Base-by-base conservation (phyloP, 352 stramenopile species). In the Globisporangium parvum region DNA sequence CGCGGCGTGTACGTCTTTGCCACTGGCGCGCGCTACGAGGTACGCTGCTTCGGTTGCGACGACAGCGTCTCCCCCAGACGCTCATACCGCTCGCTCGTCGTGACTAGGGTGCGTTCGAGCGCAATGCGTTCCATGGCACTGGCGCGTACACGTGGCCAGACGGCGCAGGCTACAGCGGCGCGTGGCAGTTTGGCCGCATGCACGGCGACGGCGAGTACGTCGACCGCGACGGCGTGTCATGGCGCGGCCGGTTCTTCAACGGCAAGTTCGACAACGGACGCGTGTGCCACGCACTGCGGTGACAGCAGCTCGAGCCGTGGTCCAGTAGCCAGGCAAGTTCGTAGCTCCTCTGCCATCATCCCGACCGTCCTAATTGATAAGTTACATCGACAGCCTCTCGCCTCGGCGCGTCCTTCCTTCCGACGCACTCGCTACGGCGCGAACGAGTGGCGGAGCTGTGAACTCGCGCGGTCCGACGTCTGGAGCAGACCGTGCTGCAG, bases 211-310 rank as follows among this genome's bases (percentile, higher is more conserved):
- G 78, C 8, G 53, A 60, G 41, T 95, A 90, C 64, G 69, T 76
- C 52, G 77, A 92, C 69, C 80, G 83, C 31, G 80, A 92, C 51
- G 80, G 78, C 26, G 85, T 95, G 18, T 60, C 67, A 39, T 95
- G 81, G 81, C 53, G 57, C 4, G 85, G 82, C 17, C 57, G 59
- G 47, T 93, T 92, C 58, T 66, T 89, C 50, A 92, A 91, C 60
- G 85, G 85, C 57, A 91, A 91, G 62, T 91, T 78, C 59, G 77
- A 92, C 81, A 95, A 89, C 53, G 82, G 82, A 23, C 75, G 77
- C 41, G 73, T 91, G 35, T 95, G 87, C 69, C 77, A 89, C 55
- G 73, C 69, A 40, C 63, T 95, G 53, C 79, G 82, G 49, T 93
- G 60, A 83, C 28, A 44, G 18, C 4, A 14, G n/a, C 24, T 31